Evolutionary conservation across 345 rosid genomes (phyloP), one percentile per base, ranked within the genome.

Genomic region (Raphanus sativus): DNA sequence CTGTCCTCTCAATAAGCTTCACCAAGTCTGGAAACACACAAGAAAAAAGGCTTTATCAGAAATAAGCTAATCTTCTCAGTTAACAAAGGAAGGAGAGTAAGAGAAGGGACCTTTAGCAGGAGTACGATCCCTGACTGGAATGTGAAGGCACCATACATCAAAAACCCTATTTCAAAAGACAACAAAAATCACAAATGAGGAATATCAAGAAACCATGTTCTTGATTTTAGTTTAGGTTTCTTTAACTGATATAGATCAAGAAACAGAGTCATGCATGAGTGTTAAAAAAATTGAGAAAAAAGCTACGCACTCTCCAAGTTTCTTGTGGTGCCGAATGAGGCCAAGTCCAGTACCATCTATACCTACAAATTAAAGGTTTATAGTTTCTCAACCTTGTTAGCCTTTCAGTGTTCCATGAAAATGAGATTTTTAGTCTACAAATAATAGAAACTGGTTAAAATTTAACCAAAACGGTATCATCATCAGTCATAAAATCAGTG

Each of bases 281-380:
- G n/a, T n/a, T n/a, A n/a, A n/a, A n/a, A n/a, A n/a, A n/a, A n/a
- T n/a, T n/a, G n/a, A n/a, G n/a, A 21, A 67, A 52, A 38, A 60
- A 29, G 8, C 16, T 21, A 73, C 92, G 65, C 76, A 91, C 97
- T 80, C 84, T 17, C 89, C 91, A 0, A 92, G 86, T 67, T 74
- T 80, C 68, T 76, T 67, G 76, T 90, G 89, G 50, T 92, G 95
- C 73, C 65, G 84, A 69, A 76, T 69, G 58, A 92, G 93, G 4
- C 95, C 93, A 32, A 88, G 86, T 62, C 95, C 97, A 52, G 86
- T 86, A n/a, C 97, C 95, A 69, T 92, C 95, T 7, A 89, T 85
- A 42, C 97, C 97, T 92, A 73, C 75, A 69, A n/a, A n/a, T n/a
- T n/a, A n/a, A 34, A 56, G 68, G 58, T 33, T 52, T 67, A 33